Base-by-base conservation (phyloP, 2,329 filamentous ascomycete genomes). In the Claviceps digitariae region DNA sequence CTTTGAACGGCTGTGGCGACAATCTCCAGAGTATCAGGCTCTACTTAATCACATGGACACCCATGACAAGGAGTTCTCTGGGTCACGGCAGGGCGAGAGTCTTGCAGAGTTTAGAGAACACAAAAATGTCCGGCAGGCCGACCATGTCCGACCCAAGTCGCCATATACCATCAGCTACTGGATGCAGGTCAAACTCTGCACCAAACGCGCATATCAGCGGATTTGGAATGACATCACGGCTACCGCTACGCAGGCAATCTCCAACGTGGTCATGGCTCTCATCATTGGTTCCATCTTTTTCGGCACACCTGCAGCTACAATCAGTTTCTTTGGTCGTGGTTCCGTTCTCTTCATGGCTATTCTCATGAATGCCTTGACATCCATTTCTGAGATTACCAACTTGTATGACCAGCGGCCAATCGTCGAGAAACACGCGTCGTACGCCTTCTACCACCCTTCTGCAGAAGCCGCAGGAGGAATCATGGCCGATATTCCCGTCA, bases 261-360 rank as follows among this genome's bases (percentile, higher is more conserved):
- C 73, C 12, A 72, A 82, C 41, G 59, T 80, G 45, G 59, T 82
- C 58, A 72, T 82, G 66, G 74, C 78, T 27, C 69, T 84, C 29
- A 81, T 84, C 55, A 73, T 84, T 45, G 81, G 79, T 20, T 80
- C 76, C 1, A 73, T 83, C 51, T 84, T 81, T 62, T 84, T 69
- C 59, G 72, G 72, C 2, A 73, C 72, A 0, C 72, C 74, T 0
- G 57, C 75, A 13, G 72, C 72, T 0, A 77, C 79, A 0, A 67
- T 64, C 3, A 73, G 74, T 0, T 80, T 83, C 63, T 76, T 72
- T 57, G 66, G 74, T 1, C 76, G 74, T 49, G 79, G 78, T 10
- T 74, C 77, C 0, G 72, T 78, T 2, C 64, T 84, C 9, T 84
- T 84, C 68, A 74, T 83, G 57, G 78, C 79, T 2, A 66, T 83